These are phyloP conservation scores for Mariannaea elegans DNA, from an alignment of 2,329 filamentous ascomycete genomes.

Conservation along the genomic window DNA sequence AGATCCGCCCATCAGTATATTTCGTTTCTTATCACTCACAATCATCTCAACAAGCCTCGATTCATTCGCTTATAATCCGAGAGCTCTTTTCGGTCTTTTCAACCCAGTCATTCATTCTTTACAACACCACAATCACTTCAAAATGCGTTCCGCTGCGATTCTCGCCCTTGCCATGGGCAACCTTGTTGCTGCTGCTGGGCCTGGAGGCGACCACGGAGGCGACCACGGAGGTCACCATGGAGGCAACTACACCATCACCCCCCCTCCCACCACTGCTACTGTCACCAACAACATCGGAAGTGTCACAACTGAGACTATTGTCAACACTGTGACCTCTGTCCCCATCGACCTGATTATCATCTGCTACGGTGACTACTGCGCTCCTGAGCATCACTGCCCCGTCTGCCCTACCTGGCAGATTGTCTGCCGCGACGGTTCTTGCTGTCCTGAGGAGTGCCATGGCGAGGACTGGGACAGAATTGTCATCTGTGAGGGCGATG, in stretches of 20 bases:
- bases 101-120: conserved; percentile 38
- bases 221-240: neutral
- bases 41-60: conserved; percentile 42
- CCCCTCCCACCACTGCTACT: conserved; percentile 29
- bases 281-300: conserved; percentile 30
- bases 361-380: conserved; percentile 44
- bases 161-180: conserved; percentile 43
- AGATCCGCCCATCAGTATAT: conserved; percentile 26
- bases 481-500: conserved; percentile 44
- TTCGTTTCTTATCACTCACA: conserved; percentile 30
- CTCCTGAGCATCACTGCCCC: conserved; percentile 41
- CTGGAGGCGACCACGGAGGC: too few relatives aligned
- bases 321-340: conserved; percentile 34
- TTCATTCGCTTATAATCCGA: conserved; percentile 42
- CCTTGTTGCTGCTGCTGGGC: neutral
- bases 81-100: conserved; percentile 40
- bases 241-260: neutral
- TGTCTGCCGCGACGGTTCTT: conserved; percentile 47
- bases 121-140: conserved; percentile 23
- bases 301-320: conserved; percentile 29
- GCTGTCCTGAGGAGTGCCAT: conserved; percentile 39
- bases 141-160: conserved; percentile 45
- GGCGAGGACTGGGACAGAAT: conserved; percentile 42
- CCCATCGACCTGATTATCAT: conserved; percentile 37
- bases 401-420: conserved; percentile 39